Base-by-base conservation (phyloP, 2,329 filamentous ascomycete species). In the Fusarium annulatum region DNA sequence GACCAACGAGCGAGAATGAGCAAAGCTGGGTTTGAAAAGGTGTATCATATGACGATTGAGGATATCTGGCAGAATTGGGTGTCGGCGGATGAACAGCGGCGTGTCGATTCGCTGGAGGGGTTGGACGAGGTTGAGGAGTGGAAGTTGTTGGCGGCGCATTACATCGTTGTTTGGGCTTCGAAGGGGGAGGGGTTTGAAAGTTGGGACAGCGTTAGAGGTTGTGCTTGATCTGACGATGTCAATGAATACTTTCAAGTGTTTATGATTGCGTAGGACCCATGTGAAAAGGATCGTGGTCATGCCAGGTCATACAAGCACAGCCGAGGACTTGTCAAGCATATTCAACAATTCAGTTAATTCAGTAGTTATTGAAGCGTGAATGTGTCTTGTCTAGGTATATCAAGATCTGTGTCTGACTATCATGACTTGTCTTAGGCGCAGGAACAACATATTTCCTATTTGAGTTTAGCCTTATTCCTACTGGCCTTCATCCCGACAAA, bases 41-140 rank as follows among this genome's bases (percentile, higher is more conserved):
- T 81, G 3, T 79, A 78, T n/a, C 83, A 83, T 41, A 80, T 83
- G 56, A 87, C 87, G 0, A 83, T 90, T 43, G 82, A 85, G 59
- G 77, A 81, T n/a, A 89, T 97, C 42, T 98, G 93, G 92, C 88
- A 92, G 58, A 83, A 83, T 3, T 98, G 96, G 95, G 86, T 97
- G 7, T 79, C 80, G 0, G 79, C 86, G 2, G 84, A 85, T 5
- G 96, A 98, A 82, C 95, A 94, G 82, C 91, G 93, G 78, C 86
- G 95, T 53, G 90, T 98, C 3, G 92, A 95, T 72, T 82, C 85
- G 16, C 81, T 98, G 33, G 95, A 99, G 81, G 95, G 96, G 78
- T 82, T 99, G 71, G 96, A 99, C 83, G 96, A 99, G 83, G 88
- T 98, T 30, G 96, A 99, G 82, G 96, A 99, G 84, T 97, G 96